Conservation (phyloP, 2,329 filamentous ascomycete genomes). For the Trichoderma sp. region DNA sequence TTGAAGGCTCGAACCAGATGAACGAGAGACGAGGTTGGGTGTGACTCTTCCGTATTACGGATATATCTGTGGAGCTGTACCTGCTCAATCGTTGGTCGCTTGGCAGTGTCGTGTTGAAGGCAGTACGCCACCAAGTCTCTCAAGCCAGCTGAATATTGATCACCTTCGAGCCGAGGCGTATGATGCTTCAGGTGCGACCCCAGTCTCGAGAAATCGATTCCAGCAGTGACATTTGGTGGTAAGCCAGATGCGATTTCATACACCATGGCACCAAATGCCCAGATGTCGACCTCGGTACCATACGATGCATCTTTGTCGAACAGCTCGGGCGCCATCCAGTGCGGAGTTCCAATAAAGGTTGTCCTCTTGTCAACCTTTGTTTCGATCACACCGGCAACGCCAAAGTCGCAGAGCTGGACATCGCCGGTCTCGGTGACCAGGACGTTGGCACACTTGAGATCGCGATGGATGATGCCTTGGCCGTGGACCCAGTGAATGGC, state of each 20-base stretch:
- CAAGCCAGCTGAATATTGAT: constrained; percentile 65
- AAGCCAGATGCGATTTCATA: constrained; percentile 77
- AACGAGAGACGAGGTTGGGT: constrained; percentile 62
- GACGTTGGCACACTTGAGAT: constrained; percentile 76
- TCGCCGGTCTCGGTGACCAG: constrained; percentile 72
- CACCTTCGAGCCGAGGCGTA: constrained; percentile 67
- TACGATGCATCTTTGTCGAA: constrained; percentile 63
- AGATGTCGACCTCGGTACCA: constrained; percentile 74
- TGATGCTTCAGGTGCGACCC: constrained; percentile 58
- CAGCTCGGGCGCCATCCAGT: constrained; percentile 85
- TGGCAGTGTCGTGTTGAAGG: constrained; percentile 63
- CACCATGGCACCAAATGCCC: constrained; percentile 79
- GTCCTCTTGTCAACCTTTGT: constrained; percentile 72
- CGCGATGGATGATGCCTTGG: constrained; percentile 66
- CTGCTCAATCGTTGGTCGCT: constrained; percentile 66
- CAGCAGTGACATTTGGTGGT: constrained; percentile 64
- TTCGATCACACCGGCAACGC: constrained; percentile 75
- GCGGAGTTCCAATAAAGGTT: constrained; percentile 77
- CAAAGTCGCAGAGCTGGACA: constrained; percentile 82
- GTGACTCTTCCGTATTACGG: constrained; percentile 55
- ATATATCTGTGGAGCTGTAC: constrained; percentile 70
- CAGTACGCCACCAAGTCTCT: constrained; percentile 71
- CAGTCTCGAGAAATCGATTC: constrained; percentile 46
- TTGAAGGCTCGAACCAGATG: constrained; percentile 69
- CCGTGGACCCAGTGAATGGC: constrained; percentile 66